A percentile compares a stretch with the other conserved stretches of the same genome.
Conservation (phyloP, 495 filamentous ascomycete genomes). For the Xylaria castorea region DNA sequence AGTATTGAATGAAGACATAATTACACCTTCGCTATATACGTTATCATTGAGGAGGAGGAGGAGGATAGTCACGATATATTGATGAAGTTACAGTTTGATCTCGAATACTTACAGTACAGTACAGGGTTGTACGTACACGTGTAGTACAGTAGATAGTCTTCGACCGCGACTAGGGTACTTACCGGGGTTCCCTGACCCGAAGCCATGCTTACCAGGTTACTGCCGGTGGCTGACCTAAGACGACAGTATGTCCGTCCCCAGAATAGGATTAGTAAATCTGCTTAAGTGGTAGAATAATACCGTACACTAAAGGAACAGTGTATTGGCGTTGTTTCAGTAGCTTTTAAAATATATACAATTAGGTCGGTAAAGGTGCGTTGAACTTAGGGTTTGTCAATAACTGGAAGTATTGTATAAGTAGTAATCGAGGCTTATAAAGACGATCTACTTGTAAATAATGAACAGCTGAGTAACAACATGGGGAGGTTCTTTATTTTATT, state of each 20-base stretch:
- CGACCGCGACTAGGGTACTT: background rate
- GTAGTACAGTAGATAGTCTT: too few species aligned
- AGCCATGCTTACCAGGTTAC: conserved; percentile 4
- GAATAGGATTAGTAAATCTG: conserved; percentile 3
- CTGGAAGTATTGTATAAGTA: background rate
- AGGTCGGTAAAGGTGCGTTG: background rate
- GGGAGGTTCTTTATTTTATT: background rate
- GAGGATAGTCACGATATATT: background rate
- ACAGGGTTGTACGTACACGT: background rate
- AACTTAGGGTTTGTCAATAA: background rate
- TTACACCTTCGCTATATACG: background rate
- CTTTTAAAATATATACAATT: background rate
- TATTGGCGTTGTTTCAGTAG: conserved; percentile 20
- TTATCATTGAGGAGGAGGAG: background rate
- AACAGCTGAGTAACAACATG: background rate
- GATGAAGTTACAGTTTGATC: background rate
- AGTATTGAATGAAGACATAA: background rate
- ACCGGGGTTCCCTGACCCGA: background rate
- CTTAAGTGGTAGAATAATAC: background rate
- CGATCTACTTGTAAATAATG: background rate
- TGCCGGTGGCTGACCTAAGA: conserved; percentile 21
- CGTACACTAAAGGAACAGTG: background rate
- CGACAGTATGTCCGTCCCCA: background rate
- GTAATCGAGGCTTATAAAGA: background rate
- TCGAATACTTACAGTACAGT: background rate